These are phyloP conservation scores for Mycena rebaudengoi DNA, from an alignment of 768 basidiomycete species.

Conservation along the genomic window DNA sequence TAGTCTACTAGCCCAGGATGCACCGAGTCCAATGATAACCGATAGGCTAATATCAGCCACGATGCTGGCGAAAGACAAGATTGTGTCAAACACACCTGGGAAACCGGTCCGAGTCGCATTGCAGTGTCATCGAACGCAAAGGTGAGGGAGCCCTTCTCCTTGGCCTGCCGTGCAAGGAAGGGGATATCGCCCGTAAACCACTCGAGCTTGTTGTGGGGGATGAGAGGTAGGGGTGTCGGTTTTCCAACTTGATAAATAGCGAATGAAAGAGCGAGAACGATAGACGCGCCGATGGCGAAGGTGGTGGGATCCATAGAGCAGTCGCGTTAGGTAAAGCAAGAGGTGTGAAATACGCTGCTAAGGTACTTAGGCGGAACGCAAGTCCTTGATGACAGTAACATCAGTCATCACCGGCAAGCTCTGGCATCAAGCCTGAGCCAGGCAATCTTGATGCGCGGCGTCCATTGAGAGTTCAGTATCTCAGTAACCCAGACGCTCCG, in stretches of 20 bases:
- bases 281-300: neutral
- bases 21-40: slow-evolving; percentile 8
- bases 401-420: no score
- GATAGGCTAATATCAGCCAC: neutral
- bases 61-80: no score
- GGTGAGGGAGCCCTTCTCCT: slow-evolving; percentile 9
- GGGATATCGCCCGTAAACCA: slow-evolving; percentile 13
- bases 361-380: no score
- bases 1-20: neutral
- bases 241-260: slow-evolving; percentile 10
- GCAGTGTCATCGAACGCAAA: slow-evolving; percentile 14
- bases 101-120: slow-evolving; percentile 11
- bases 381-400: no score
- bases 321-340: no score
- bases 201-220: slow-evolving; percentile 8
- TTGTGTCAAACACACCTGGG: slow-evolving; percentile 6
- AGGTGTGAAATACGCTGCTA: no score
- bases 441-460: no score
- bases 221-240: slow-evolving; percentile 7
- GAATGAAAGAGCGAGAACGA: slow-evolving; percentile 1
- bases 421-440: no score
- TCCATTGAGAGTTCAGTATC: no score
- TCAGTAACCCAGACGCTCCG: no score
- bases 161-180: neutral
- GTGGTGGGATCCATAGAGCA: slow-evolving; percentile 8